Evolutionary conservation across 1,284 basidiomycete species (phyloP), one percentile per base, ranked within the genome.

Genomic region (Fomitopsis schrenkii): DNA sequence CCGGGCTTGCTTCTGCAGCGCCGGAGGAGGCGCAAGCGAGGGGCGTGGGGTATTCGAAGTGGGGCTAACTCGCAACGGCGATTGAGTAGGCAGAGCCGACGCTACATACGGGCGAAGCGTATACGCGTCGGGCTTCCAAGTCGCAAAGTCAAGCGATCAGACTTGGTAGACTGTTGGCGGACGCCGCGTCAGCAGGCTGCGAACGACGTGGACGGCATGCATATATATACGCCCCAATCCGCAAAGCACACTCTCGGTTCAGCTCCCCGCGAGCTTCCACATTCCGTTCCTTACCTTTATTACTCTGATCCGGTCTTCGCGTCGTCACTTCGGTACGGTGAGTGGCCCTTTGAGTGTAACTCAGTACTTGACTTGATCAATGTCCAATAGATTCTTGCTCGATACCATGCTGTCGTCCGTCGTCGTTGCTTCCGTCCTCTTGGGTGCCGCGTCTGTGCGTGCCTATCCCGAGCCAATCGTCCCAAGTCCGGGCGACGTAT

Each of bases 1-100:
- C 22, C 74, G 0, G 92, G 92, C 2, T 64, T 92, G 17, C 77
- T 93, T 3, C 73, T 90, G 19, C 77, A 73, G 68, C 74, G 3
- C 72, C 74, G 1, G 71, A 68, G 5, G 68, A 68, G 30, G 22
- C 2, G 67, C 68, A 19, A 58, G 58, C 12, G 62, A 65, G 26
- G 44, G n/a, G 48, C 42, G 63, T 55, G 15, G 67, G 65, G 41
- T 17, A 17, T 46, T 7, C 9, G 60, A 61, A 40, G 60, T 52
- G 46, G 50, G 41, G 55, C 22, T 41, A 12, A 6, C 48, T 41
- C 38, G 54, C 33, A 17, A 55, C 36, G 55, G 46, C 52, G 28
- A 3, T 59, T 58, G 35, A 36, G 10, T 36, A 36, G 35, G 7
- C 10, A 36, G 35, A 36, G 35, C 35, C 35, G 35, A 30, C 22